A percentile compares a stretch with the other conserved stretches of the same genome.
phyloP scores from a whole-genome alignment of 495 filamentous ascomycete genomes.

The Penicillium waksmanii region DNA sequence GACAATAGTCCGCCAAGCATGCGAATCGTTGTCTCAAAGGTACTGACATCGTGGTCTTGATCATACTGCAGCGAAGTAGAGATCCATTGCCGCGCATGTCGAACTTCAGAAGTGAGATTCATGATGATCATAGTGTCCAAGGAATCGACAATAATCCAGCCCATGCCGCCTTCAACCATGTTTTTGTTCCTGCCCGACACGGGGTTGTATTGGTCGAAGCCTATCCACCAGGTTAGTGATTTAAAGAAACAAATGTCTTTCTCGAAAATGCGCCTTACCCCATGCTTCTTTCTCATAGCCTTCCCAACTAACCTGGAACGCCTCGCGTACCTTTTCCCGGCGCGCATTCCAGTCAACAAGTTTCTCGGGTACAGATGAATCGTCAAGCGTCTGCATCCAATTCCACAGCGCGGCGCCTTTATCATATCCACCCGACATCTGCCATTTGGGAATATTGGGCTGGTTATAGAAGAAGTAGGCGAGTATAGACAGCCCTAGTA shows the following conservation, averaged over 20 bases:
- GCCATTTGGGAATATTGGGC: slow-evolving; percentile 16
- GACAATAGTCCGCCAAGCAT: slow-evolving; percentile 96
- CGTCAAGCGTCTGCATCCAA: slow-evolving; percentile 43
- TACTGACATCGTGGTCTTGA: slow-evolving; percentile 93
- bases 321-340: slow-evolving; percentile 85
- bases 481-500: slow-evolving; percentile 39
- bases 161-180: slow-evolving; percentile 76
- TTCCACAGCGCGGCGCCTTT: slow-evolving; percentile 46
- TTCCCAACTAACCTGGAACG: slow-evolving; percentile 87
- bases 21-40: slow-evolving; percentile 97
- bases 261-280: slow-evolving; percentile 58
- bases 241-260: no score
- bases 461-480: slow-evolving; percentile 50
- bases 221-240: slow-evolving; percentile 41
- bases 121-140: slow-evolving; percentile 97
- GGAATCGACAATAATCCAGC: slow-evolving; percentile 98
- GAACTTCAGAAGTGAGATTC: slow-evolving; percentile 88
- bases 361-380: slow-evolving; percentile 26
- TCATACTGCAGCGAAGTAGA: slow-evolving; percentile 80
- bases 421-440: slow-evolving; percentile 17
- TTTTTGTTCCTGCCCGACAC: slow-evolving; percentile 75
- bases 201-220: slow-evolving; percentile 84
- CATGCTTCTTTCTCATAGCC: slow-evolving; percentile 92
- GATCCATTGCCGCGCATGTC: slow-evolving; percentile 89
- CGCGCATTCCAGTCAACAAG: slow-evolving; percentile 68